Base-by-base conservation (phyloP, 2,329 filamentous ascomycete species). In the Paracoccidioides lutzii region DNA sequence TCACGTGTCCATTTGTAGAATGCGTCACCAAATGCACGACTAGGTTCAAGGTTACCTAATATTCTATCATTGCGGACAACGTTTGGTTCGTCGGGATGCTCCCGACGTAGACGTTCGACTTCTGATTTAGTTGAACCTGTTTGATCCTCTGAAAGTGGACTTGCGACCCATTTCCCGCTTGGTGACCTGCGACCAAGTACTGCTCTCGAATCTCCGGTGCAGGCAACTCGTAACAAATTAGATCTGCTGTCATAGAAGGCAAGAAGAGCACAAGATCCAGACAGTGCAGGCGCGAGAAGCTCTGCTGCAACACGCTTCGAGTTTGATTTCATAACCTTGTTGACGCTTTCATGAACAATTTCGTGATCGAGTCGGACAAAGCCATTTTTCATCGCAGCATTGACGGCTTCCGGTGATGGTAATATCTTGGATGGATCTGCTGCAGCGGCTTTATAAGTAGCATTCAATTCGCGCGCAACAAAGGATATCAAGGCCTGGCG, bases 1-100 rank as follows among this genome's bases (percentile, higher is more conserved):
- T 95, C 89, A 53, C 81, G 80, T 57, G 81, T 87, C 93, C 93
- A 98, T 72, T 98, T 98, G 76, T 98, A 98, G 64, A 86, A 85
- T 7, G 93, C 91, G 71, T 98, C 93, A 40, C 93, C 94, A 70
- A 98, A 98, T 0, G 94, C 91, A 60, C 93, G 84, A 15, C 86
- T 91, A 3, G 93, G 93, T 70, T 98, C 93, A 10, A 98, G 77
- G 15, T 90, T 88, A 46, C 93, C 93, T 0, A 98, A 79, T 14
- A 98, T 88, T 59, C 93, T 86, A 5, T 93, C 93, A 63, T 95
- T 93, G 45, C 84, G 80, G 43, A 95, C 83, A 7, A 96, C 93
- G 63, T 90, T 79, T 12, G 88, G 85, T 72, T 98, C 93, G 33
- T 86, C 87, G 0, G 93, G 93, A 66, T 98, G 93, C 63, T 90